These are phyloP conservation scores for Papiliotrema terrestris DNA, from an alignment of 1,284 basidiomycete genomes.

Conservation along the genomic window DNA sequence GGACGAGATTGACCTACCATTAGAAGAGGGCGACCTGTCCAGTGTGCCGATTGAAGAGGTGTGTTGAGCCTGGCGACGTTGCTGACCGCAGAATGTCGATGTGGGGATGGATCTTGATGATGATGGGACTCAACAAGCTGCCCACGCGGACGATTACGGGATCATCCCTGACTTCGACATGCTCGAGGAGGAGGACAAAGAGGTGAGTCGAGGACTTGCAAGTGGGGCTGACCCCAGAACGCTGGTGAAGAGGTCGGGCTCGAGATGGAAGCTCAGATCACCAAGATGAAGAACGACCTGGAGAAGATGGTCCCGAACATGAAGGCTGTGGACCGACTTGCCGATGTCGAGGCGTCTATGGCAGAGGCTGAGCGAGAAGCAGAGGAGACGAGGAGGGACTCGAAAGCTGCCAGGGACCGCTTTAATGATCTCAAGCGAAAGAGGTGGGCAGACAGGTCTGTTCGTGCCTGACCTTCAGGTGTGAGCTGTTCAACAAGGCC, in stretches of 20 bases:
- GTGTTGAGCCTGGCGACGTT: constrained; percentile 15
- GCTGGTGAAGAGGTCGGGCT: constrained; percentile 64
- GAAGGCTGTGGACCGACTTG: constrained; percentile 86
- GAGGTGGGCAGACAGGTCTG: too few species aligned
- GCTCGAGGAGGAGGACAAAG: constrained; percentile 78
- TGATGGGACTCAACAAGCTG: constrained; percentile 67
- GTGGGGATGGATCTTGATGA: constrained; percentile 76
- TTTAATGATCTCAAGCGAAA: constrained; percentile 84
- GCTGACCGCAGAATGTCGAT: not conserved
- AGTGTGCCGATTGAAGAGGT: constrained; percentile 93
- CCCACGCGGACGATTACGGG: constrained; percentile 74
- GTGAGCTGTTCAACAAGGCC: constrained; percentile 90
- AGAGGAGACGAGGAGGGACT: constrained; percentile 64
- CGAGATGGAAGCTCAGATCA: constrained; percentile 73
- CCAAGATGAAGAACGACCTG: constrained; percentile 73
- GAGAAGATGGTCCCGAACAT: constrained; percentile 94
- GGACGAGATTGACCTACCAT: constrained; percentile 84
- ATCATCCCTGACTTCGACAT: constrained; percentile 83
- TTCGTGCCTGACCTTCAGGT: too few species aligned
- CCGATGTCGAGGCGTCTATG: constrained; percentile 74
- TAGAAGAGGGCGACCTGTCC: constrained; percentile 68
- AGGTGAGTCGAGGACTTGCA: constrained; percentile 52
- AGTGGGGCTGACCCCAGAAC: constrained; percentile 52
- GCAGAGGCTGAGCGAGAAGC: constrained; percentile 57
- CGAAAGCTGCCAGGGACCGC: constrained; percentile 80